Evolutionary conservation across 1,284 basidiomycete species (phyloP), one percentile per base, ranked within the genome.

Genomic region (Pseudozyma sp.): DNA sequence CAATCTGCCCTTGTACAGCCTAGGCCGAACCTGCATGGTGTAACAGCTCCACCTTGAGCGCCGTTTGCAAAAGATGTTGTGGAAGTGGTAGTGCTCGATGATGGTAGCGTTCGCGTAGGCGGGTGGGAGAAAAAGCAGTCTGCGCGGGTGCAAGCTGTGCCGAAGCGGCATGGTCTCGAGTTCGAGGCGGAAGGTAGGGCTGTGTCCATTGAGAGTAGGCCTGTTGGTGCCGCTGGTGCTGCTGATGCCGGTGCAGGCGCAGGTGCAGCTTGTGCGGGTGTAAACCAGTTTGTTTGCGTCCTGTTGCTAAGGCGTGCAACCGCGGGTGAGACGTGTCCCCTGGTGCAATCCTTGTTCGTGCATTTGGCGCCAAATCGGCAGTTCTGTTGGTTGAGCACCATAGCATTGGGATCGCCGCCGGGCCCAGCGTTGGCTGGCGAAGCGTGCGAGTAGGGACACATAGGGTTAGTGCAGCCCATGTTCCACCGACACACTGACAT

Each of bases 281-380:
- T 14, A 47, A 47, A 21, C 19, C 10, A 25, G 21, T 6, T 31
- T 5, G 38, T n/a, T 21, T 48, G 36, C 14, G 54, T 10, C 35
- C 36, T 11, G 49, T 45, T 10, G 50, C 42, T 35, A 40, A 67
- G 48, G 13, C 34, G 34, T 0, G 64, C 57, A 6, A 68, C 63
- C 6, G 83, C 80, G 1, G 83, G 83, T 21, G 70, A 76, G 21
- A 83, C 78, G 58, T 85, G 83, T 50, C 77, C 78, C n/a, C 63
- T 43, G 5, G 70, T 72, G 52, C 83, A 85, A 12, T 82, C 82
- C 31, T 63, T 75, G 59, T 82, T 78, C 1, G 54, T 69, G 55
- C 83, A 85, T 1, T 43, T 36, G 0, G 75, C 66, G 34, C 79
- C 78, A 44, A 59, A 78, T 5, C 61, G 62, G 48, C 83, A 85